Evolutionary conservation across 306 rosid species (phyloP).

Genomic region (Pyrus communis): DNA sequence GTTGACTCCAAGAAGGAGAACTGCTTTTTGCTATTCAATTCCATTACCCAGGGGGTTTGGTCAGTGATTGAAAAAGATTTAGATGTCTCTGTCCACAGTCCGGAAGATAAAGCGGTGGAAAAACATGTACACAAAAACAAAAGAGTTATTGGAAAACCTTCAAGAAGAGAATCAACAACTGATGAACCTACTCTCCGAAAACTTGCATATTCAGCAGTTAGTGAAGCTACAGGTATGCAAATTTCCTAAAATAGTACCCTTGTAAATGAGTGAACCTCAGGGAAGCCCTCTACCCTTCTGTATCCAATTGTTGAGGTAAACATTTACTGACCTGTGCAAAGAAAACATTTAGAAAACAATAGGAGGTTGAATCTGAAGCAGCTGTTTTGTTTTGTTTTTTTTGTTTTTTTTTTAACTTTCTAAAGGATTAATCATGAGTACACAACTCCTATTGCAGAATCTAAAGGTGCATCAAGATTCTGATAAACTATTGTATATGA

Average conservation of each 20-base stretch:
- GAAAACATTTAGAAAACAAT: neutral
- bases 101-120: constrained; percentile 26
- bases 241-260: constrained; percentile 5
- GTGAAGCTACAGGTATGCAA: constrained; percentile 59
- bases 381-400: too few relatives aligned
- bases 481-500: neutral
- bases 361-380: neutral
- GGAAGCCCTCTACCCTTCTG: neutral
- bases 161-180: constrained; percentile 31
- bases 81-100: constrained; percentile 30
- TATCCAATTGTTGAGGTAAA: neutral
- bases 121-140: constrained; percentile 27
- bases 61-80: constrained; percentile 57
- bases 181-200: constrained; percentile 40
- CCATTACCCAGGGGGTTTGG: constrained; percentile 63
- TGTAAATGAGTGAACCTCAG: neutral
- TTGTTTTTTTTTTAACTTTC: neutral
- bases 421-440: too few relatives aligned
- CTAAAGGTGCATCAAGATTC: neutral
- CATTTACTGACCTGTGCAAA: neutral
- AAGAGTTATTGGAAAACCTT: constrained; percentile 39
- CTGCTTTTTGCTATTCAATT: constrained; percentile 45
- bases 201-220: constrained; percentile 63
- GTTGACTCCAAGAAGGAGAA: constrained; percentile 53
- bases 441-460: neutral